Conservation (phyloP, 306 rosid genomes). For the Pyrus bretschneideri region DNA sequence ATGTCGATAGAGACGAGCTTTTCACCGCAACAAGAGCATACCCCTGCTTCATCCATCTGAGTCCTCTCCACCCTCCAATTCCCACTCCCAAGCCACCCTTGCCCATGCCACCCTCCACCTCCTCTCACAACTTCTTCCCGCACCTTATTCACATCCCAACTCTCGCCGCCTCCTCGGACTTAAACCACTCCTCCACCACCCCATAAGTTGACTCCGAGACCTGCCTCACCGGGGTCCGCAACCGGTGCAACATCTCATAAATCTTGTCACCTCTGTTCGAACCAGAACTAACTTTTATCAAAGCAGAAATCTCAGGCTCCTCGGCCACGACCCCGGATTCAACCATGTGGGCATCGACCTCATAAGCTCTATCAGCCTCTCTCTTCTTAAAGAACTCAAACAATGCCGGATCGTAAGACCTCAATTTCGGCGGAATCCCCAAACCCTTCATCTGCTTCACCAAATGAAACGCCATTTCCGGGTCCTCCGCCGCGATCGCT, state of each 20-base stretch:
- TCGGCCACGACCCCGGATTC: conserved; percentile 48
- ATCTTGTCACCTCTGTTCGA: conserved; percentile 48
- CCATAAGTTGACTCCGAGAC: conserved; percentile 58
- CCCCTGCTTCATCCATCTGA: conserved; percentile 45
- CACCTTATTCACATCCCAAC: conserved; percentile 54
- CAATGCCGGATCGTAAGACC: conserved; percentile 82
- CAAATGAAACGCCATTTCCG: conserved; percentile 78
- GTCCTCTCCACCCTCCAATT: conserved; percentile 67
- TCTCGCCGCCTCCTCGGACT: conserved; percentile 39
- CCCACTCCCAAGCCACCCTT: conserved; percentile 94
- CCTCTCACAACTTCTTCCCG: conserved; percentile 48
- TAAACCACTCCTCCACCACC: conserved; percentile 67
- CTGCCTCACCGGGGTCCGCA: conserved; percentile 66
- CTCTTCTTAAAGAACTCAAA: conserved; percentile 70
- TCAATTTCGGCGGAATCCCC: conserved; percentile 55
- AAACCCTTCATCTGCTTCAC: conserved; percentile 60
- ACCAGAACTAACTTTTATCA: conserved; percentile 48
- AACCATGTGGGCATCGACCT: conserved; percentile 67
- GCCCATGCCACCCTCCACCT: conserved; percentile 99
- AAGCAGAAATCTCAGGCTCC: conserved; percentile 72
- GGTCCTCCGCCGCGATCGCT: conserved; percentile 62
- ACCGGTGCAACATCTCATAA: conserved; percentile 67
- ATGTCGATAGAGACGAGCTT: conserved; percentile 86
- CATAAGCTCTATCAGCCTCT: conserved; percentile 65
- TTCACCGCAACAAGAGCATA: conserved; percentile 51